phyloP scores from a whole-genome alignment of 2,329 filamentous ascomycete species.

The Reticulascus tulasneorum region DNA sequence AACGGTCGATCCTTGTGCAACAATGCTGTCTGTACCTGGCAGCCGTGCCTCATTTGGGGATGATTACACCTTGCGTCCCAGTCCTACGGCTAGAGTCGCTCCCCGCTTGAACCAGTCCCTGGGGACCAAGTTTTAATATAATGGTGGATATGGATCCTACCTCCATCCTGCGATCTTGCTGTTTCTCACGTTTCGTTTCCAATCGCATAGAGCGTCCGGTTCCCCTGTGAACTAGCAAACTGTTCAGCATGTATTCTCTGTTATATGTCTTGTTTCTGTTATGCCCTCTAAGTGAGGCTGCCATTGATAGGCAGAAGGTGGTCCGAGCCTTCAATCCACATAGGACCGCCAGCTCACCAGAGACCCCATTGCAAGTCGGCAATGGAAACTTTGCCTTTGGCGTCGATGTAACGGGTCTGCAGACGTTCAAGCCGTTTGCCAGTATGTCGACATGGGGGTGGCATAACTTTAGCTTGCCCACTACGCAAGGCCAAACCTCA shows the following conservation, averaged over 20 bases:
- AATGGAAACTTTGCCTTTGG: slow-evolving; percentile 47
- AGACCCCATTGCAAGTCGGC: slow-evolving; percentile 49
- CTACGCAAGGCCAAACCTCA: slow-evolving; percentile 27
- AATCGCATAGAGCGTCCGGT: too few species aligned
- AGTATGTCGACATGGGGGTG: slow-evolving; percentile 46
- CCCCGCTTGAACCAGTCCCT: too few species aligned
- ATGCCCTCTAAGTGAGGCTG: slow-evolving; percentile 14
- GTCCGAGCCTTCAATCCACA: slow-evolving; percentile 41
- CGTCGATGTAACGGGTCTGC: slow-evolving; percentile 42
- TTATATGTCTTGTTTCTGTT: slow-evolving; percentile 12
- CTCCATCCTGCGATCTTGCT: too few species aligned
- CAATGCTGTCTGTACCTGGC: too few species aligned
- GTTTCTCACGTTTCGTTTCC: too few species aligned
- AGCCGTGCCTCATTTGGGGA: too few species aligned
- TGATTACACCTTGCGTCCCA: too few species aligned
- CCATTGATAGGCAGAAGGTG: slow-evolving; percentile 27
- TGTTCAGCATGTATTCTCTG: slow-evolving; percentile 3
- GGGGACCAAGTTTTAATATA: too few species aligned
- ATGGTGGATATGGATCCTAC: too few species aligned
- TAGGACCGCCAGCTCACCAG: slow-evolving; percentile 42
- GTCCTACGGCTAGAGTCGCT: too few species aligned
- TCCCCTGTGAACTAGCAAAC: neutral
- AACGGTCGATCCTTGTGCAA: too few species aligned
- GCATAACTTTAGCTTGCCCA: slow-evolving; percentile 45
- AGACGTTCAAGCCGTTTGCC: slow-evolving; percentile 42